Evolutionary conservation across 2,329 filamentous ascomycete genomes (phyloP).

Genomic region (Pyrenophora seminiperda): DNA sequence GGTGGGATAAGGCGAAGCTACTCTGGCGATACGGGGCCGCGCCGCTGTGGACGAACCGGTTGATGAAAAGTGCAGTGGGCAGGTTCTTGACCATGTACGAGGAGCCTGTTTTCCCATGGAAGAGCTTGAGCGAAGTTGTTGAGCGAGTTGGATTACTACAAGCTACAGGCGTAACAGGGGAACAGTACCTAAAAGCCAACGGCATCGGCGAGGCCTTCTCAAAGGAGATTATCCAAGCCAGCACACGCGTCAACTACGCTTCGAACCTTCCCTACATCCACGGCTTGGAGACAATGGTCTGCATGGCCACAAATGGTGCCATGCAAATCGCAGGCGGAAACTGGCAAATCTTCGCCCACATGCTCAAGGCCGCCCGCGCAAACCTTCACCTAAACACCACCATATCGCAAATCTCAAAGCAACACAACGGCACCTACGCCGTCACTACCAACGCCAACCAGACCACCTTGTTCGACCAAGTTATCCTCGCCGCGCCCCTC

Average conservation of each 20-base stretch:
- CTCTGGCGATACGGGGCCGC: constrained; percentile 85
- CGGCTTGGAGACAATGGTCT: constrained; percentile 87
- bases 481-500: constrained; percentile 82
- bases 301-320: constrained; percentile 86
- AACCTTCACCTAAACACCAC: constrained; percentile 67
- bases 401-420: constrained; percentile 63
- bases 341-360: constrained; percentile 89
- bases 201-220: constrained; percentile 71
- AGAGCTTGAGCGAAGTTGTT: constrained; percentile 71
- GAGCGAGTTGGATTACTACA: constrained; percentile 69
- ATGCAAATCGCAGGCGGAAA: constrained; percentile 83
- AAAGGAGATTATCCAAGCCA: constrained; percentile 82
- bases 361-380: constrained; percentile 70
- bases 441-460: constrained; percentile 43
- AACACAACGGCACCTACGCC: constrained; percentile 48
- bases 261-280: constrained; percentile 87
- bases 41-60: constrained; percentile 71
- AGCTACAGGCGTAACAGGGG: constrained; percentile 72
- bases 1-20: constrained; percentile 81
- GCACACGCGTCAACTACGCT: constrained; percentile 92
- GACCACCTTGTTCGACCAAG: constrained; percentile 67
- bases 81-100: constrained; percentile 83
- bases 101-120: constrained; percentile 81
- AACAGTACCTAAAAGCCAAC: constrained; percentile 71
- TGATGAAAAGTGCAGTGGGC: constrained; percentile 73